These are phyloP conservation scores for Oxytropis ochrocephala DNA, from an alignment of 306 rosid genomes.

Conservation along the genomic window DNA sequence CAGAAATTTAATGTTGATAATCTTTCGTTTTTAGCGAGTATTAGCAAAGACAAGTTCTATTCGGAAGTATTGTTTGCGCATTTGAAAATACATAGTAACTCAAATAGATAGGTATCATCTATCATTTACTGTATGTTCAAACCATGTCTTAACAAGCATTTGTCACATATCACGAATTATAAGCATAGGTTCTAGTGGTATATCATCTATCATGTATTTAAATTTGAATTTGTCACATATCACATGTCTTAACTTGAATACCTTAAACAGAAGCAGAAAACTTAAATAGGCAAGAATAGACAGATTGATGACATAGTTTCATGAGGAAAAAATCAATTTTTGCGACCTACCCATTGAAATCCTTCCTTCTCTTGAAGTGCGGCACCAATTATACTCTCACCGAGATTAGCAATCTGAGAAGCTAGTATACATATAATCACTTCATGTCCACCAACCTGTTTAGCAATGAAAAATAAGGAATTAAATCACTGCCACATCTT, in stretches of 20 bases:
- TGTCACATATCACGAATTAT: background rate
- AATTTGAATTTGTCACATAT: background rate
- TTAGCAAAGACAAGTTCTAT: background rate
- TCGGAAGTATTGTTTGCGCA: background rate
- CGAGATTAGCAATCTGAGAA: slow-evolving; percentile 90
- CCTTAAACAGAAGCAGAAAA: background rate
- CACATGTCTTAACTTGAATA: background rate
- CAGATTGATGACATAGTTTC: background rate
- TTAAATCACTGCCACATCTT: background rate
- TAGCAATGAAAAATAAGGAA: background rate
- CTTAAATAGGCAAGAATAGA: background rate
- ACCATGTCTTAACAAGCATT: no score
- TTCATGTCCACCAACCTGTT: slow-evolving; percentile 61
- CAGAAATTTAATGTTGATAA: background rate
- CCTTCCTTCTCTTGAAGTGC: slow-evolving; percentile 91
- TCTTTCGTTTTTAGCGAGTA: background rate
- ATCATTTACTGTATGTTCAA: background rate
- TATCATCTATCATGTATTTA: background rate
- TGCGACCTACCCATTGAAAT: slow-evolving; percentile 70
- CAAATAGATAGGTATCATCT: background rate
- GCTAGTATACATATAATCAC: slow-evolving; percentile 79
- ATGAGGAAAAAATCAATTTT: background rate
- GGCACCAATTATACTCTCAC: slow-evolving; percentile 97
- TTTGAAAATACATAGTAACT: background rate
- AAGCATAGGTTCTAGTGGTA: no score